Base-by-base conservation (phyloP, 176 grass and related monocot species). In the Bothriochloa decipiens region DNA sequence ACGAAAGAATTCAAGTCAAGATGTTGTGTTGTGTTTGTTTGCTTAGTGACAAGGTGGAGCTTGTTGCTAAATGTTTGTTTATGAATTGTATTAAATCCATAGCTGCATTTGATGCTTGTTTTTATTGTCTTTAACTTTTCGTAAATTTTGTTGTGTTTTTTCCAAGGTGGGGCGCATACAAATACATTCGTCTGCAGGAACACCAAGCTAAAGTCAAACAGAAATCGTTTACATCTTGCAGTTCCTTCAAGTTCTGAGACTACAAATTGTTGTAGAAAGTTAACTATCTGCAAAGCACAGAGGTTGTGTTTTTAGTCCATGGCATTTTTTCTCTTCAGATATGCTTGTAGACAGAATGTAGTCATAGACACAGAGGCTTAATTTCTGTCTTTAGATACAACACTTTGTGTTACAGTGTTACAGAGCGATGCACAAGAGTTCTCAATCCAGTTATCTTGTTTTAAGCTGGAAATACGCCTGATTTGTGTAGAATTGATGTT, bases 261-360 rank as follows among this genome's bases (percentile, higher is more conserved):
- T 25, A 8, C 17, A 52, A 83, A 62, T 43, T 27, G 15, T 3
- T 26, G 43, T 47, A 45, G 29, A 32, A 80, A 79, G 18, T 71
- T 90, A 23, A 53, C 86, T 18, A 74, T 86, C 74, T 85, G 74
- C 87, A 82, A 74, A 83, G 83, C 86, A 64, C 68, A 88, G 50
- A 93, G 88, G 86, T 93, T 15, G 72, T 36, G 39, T 36, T 40
- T 52, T 39, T 76, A 22, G 26, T 22, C 3, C 36, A 0, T 74
- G 20, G 23, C 50, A 32, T 4, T 39, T 69, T 69, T 72, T 20
- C 49, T 6, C 52, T 67, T 27, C 55, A 16, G 3, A 10, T 12
- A 78, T 32, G 5, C 12, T 50, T 69, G 49, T 52, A 18, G 49
- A 17, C 16, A 8, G 13, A 26, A 14, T 72, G 14, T 74, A 46